Conservation (phyloP, 805 yeast genomes). For the Middelhovenomyces tepae region DNA sequence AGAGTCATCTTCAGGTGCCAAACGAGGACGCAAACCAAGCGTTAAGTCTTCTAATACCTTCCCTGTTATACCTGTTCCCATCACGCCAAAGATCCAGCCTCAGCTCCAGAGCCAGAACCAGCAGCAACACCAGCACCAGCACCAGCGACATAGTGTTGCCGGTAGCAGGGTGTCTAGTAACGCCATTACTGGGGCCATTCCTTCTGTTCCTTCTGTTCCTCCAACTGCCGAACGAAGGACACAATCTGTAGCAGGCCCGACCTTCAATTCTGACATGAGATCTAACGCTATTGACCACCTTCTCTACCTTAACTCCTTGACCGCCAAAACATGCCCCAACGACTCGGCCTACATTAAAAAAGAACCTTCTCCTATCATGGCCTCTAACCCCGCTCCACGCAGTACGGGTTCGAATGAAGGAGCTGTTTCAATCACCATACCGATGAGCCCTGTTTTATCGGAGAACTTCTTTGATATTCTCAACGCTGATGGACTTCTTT, state of each 20-base stretch:
- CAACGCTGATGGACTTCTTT: slow-evolving; percentile 2
- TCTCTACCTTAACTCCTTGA: neutral
- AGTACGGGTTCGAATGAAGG: neutral
- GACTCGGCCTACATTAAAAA: neutral
- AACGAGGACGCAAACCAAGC: no score
- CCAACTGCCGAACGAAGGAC: no score
- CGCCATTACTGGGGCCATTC: neutral
- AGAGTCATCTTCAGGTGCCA: no score
- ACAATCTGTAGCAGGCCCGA: no score
- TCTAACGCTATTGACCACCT: slow-evolving; percentile 2
- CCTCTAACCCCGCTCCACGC: slow-evolving; percentile 1
- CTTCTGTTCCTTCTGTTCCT: slow-evolving; percentile 2
- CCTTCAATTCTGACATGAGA: no score
- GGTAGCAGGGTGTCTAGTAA: no score
- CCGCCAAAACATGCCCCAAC: slow-evolving; percentile 3
- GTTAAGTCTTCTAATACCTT: no score
- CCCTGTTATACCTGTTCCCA: no score
- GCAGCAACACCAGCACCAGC: no score
- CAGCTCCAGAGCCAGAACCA: no score
- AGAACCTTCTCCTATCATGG: neutral
- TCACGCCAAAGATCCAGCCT: neutral
- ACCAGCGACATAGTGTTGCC: no score
- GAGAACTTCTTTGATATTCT: neutral
- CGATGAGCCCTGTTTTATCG: slow-evolving; percentile 1
- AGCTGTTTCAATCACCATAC: neutral